These are phyloP conservation scores for Rosa rugosa DNA, from an alignment of 306 rosid genomes.

Conservation along the genomic window DNA sequence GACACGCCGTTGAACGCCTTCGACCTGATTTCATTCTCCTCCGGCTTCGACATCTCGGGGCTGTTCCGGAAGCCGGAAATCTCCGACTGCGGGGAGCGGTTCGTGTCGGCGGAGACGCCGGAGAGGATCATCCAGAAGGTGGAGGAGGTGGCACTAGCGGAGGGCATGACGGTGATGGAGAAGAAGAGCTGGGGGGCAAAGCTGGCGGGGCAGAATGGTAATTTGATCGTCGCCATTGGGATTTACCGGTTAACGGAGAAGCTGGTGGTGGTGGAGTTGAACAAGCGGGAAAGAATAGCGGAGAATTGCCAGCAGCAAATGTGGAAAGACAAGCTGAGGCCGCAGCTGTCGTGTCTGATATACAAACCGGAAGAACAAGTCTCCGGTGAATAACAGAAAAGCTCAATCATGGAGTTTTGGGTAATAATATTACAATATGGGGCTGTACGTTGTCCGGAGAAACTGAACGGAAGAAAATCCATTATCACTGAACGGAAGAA, in stretches of 20 bases:
- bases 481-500: neutral
- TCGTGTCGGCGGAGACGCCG: slow-evolving; percentile 47
- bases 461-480: neutral
- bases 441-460: neutral
- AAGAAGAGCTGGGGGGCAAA: slow-evolving; percentile 33
- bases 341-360: slow-evolving; percentile 38
- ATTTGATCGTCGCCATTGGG: slow-evolving; percentile 24
- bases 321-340: slow-evolving; percentile 58
- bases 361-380: slow-evolving; percentile 31
- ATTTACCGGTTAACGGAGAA: slow-evolving; percentile 67
- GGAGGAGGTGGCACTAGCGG: slow-evolving; percentile 40
- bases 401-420: neutral
- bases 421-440: neutral
- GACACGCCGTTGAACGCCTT: slow-evolving; percentile 58
- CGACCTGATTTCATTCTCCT: slow-evolving; percentile 67
- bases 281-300: slow-evolving; percentile 15
- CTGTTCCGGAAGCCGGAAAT: slow-evolving; percentile 29
- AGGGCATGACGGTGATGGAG: slow-evolving; percentile 30
- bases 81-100: slow-evolving; percentile 40
- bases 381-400: slow-evolving; percentile 11
- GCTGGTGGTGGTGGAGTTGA: slow-evolving; percentile 58
- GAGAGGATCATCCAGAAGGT: slow-evolving; percentile 42
- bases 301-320: neutral
- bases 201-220: slow-evolving; percentile 60
- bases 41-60: slow-evolving; percentile 64